Evolutionary conservation across 768 basidiomycete genomes (phyloP).

Genomic region (Holtermanniella nyarrowii): DNA sequence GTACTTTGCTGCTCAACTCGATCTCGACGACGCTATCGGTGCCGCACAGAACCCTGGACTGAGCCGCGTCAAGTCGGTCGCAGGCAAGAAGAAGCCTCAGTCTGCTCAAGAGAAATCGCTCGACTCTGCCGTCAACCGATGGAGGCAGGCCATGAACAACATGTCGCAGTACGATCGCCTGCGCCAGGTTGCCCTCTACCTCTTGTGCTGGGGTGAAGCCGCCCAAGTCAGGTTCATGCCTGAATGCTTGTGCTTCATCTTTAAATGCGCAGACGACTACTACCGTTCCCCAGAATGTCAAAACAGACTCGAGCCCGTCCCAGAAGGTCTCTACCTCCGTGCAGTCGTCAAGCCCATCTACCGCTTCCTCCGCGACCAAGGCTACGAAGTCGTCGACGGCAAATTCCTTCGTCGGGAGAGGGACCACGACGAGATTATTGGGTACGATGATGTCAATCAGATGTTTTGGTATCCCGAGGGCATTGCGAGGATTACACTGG

Average conservation of each 20-base stretch:
- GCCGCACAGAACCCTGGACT: constrained; percentile 84
- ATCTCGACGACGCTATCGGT: constrained; percentile 94
- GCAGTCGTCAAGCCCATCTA: constrained; percentile 88
- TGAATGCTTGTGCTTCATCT: constrained; percentile 96
- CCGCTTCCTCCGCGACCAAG: constrained; percentile 92
- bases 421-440: constrained; percentile 90
- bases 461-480: constrained; percentile 99
- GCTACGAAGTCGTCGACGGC: constrained; percentile 90
- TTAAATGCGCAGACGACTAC: constrained; percentile 99
- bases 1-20: constrained; percentile 99
- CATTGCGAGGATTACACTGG: constrained; percentile 77
- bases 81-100: constrained; percentile 44
- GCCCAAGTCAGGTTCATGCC: constrained; percentile 95
- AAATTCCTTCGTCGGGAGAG: constrained; percentile 86
- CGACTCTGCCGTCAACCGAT: constrained; percentile 74
- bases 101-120: constrained; percentile 63
- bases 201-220: constrained; percentile 96
- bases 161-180: constrained; percentile 98
- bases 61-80: constrained; percentile 67
- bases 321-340: constrained; percentile 87
- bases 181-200: constrained; percentile 86
- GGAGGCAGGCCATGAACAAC: constrained; percentile 96
- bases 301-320: constrained; percentile 77
- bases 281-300: constrained; percentile 99
- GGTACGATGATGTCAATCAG: constrained; percentile 98